Evolutionary conservation across 1,139 yeast species (phyloP), one percentile per base, ranked within the genome.

Genomic region (Casaregolazyma suthepensis): DNA sequence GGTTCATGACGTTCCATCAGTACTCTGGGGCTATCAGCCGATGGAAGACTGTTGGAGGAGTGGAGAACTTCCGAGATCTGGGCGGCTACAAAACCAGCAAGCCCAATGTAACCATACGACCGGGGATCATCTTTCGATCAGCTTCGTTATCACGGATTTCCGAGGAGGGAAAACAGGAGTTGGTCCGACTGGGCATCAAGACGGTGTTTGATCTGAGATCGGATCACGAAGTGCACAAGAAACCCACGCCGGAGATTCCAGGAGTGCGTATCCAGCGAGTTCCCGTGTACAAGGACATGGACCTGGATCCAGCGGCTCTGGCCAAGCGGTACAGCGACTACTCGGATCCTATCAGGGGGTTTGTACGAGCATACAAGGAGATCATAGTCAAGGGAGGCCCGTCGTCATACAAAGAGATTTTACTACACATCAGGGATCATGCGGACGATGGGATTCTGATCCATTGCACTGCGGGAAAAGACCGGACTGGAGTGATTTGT

Each of bases 381-480:
- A 78, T 86, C 65, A 67, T 87, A 52, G 72, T 69, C 15, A 65
- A 70, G 38, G 89, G 89, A 1, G 65, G 63, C 1, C 57, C 55
- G 12, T 48, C 43, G 9, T 48, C 62, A 3, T 61, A 60, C 53
- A 52, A 61, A 15, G 48, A 56, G 43, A 60, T 64, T 35, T 44
- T 67, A 55, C 51, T 52, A 20, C 61, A 58, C 31, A 72, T 88
- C 45, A 72, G 82, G 46, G 87, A 84, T 57, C 65, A 73, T 35
- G 76, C 77, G 1, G 71, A 72, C 18, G 73, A 73, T 15, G 80
- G 82, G 1, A 72, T 87, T 57, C 70, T 85, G 5, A 80, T 83
- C 66, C 94, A 87, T 65, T 88, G 96, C 67, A 81, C 91, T 1
- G 94, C 94, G 0, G 96, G 96, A 1, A 88, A 87, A 66, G 96